Base-by-base conservation (phyloP, 2,329 filamentous ascomycete species). In the Colletotrichum gigasporum region DNA sequence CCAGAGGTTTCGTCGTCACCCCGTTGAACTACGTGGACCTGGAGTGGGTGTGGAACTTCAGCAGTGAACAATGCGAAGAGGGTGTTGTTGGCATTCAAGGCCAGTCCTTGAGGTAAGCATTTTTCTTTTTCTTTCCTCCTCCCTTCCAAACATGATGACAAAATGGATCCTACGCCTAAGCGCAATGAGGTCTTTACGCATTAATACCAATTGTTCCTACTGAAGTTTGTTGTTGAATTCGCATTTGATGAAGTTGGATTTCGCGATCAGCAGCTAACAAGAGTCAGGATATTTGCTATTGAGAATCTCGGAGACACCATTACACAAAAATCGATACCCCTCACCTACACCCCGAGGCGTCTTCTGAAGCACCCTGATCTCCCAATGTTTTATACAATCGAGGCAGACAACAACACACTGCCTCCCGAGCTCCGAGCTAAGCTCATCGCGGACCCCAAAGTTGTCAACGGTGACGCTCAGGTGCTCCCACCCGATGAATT, bases 31-130 rank as follows among this genome's bases (percentile, higher is more conserved):
- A 97, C 72, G 89, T 91, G 55, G 90, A 91, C 39, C 86, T 99
- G 26, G 94, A 97, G 76, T 97, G 93, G 84, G 94, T 92, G 3
- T 97, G 94, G 91, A 97, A 96, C 71, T 98, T 99, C 74, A 95
- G 92, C 76, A 97, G 94, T 73, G 93, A 97, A 75, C 92, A 97
- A 76, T 97, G 94, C 72, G 89, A 91, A 42, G 92, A 97, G 78
- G 94, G 94, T 59, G 95, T 97, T 84, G 95, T 97, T 56, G 94
- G 94, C 65, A 95, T 97, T 66, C 92, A 96, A 79, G 93, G 90
- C 48, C 91, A 95, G 76, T 96, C 93, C 74, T 78, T 97, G 69
- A 87, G 93, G 94, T 97, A 89, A 77, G 79, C 80, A 59, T 12
- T 65, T 8, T 53, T 56, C 42, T 57, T 68, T 63, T 66, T 65